Conservation (phyloP, 805 yeast genomes). For the Suhomyces vadensis region DNA sequence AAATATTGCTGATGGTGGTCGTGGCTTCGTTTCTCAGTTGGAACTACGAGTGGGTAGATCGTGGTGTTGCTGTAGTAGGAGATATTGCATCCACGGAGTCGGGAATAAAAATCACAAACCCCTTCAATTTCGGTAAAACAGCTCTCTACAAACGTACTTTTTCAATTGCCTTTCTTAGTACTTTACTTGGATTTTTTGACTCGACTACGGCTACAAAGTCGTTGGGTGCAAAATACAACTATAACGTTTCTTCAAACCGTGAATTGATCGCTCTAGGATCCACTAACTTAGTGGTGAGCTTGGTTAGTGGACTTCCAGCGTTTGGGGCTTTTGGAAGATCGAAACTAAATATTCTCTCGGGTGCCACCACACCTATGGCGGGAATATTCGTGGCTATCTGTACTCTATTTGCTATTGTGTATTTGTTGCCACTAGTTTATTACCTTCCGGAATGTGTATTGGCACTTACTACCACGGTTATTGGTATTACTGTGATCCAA, state of each 20-base stretch:
- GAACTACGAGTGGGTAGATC: conserved; percentile 22
- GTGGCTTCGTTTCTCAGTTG: conserved; percentile 29
- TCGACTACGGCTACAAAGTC: conserved; percentile 38
- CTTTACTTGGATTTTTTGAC: conserved; percentile 36
- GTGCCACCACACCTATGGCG: conserved; percentile 48
- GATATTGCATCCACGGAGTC: conserved; percentile 16
- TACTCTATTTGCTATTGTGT: conserved; percentile 25
- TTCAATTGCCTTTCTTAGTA: conserved; percentile 32
- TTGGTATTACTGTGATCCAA: conserved; percentile 53
- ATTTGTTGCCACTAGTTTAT: conserved; percentile 25
- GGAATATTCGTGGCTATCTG: conserved; percentile 34
- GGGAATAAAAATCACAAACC: conserved; percentile 19
- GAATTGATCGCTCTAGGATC: conserved; percentile 36
- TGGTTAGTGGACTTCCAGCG: conserved; percentile 35
- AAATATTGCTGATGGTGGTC: conserved; percentile 32
- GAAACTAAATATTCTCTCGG: conserved; percentile 40
- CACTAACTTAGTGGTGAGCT: conserved; percentile 27
- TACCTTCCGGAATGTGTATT: conserved; percentile 35
- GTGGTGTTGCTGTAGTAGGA: conserved; percentile 35
- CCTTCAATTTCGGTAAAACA: conserved; percentile 21
- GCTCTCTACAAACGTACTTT: conserved; percentile 26
- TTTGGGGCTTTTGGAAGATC: conserved; percentile 41
- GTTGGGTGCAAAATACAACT: conserved; percentile 32
- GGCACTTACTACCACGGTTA: conserved; percentile 36
- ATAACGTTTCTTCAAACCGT: conserved; percentile 32